Conservation (phyloP, 2,329 filamentous ascomycete genomes). For the Neophaeococcomyces mojaviensis region DNA sequence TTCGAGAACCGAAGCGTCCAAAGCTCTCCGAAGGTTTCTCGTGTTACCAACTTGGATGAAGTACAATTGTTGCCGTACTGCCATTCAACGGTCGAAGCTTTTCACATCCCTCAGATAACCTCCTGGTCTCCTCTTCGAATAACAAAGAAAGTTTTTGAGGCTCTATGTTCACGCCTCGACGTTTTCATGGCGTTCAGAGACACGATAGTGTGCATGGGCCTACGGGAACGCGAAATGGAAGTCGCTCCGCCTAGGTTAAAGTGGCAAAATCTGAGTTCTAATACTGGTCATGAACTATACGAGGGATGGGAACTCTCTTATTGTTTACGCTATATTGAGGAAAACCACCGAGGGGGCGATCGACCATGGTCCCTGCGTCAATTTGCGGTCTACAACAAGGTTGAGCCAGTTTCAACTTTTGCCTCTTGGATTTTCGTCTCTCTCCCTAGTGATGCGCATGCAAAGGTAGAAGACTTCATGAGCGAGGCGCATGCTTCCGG, state of each 20-base stretch:
- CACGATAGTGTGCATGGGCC: background rate
- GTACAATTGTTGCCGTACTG: too few species aligned
- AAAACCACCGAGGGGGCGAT: slow-evolving; percentile 11
- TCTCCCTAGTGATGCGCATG: slow-evolving; percentile 1
- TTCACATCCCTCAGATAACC: background rate
- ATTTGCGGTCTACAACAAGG: slow-evolving; percentile 18
- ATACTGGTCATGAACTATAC: background rate
- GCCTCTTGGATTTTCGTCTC: slow-evolving; percentile 18
- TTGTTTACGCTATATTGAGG: slow-evolving; percentile 14
- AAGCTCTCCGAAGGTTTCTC: too few species aligned
- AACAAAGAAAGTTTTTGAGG: background rate
- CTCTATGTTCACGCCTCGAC: background rate
- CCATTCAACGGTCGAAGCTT: too few species aligned
- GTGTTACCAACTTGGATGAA: too few species aligned
- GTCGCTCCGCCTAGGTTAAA: background rate
- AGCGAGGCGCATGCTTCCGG: background rate
- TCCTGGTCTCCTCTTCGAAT: background rate
- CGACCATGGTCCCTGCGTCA: slow-evolving; percentile 20
- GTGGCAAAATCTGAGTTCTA: background rate
- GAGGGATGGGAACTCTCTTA: slow-evolving; percentile 6
- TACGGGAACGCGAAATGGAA: background rate
- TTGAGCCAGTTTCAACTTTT: background rate
- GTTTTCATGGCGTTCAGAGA: background rate
- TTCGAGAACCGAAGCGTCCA: too few species aligned
- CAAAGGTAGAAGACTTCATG: background rate